A percentile compares a stretch with the other conserved stretches of the same genome.
Evolutionary conservation across 352 stramenopile genomes (phyloP).

Genomic region (Globisporangium camurandrum): DNA sequence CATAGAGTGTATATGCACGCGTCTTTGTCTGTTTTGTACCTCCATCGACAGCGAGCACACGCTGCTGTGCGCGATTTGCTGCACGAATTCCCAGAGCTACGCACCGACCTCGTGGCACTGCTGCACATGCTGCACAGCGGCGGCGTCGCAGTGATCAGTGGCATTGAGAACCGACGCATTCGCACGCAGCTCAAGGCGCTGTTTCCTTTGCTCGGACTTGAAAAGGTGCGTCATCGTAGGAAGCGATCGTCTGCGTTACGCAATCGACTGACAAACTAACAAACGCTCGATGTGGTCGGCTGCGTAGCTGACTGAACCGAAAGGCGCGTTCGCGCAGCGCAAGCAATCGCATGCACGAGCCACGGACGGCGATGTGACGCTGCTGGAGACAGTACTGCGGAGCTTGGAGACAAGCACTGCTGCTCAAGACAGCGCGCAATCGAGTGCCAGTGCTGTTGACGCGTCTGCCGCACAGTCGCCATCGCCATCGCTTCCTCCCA

Average conservation of each 20-base stretch:
- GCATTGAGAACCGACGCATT: constrained; percentile 69
- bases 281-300: background rate
- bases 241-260: background rate
- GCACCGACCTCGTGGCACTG: constrained; percentile 48
- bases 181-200: constrained; percentile 52
- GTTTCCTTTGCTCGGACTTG: constrained; percentile 63
- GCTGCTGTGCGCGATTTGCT: constrained; percentile 48
- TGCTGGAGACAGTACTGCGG: constrained; percentile 42
- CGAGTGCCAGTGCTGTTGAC: background rate
- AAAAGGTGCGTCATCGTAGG: constrained; percentile 30
- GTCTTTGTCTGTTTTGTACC: background rate
- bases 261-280: background rate
- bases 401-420: constrained; percentile 27
- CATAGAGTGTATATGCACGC: too few species aligned
- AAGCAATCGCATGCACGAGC: background rate
- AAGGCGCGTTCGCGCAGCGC: constrained; percentile 43
- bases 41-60: constrained; percentile 26
- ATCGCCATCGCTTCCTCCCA: background rate
- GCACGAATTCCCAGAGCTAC: constrained; percentile 55
- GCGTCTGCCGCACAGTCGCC: background rate
- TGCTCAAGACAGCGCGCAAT: background rate
- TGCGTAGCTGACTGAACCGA: constrained; percentile 38
- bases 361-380: constrained; percentile 14
- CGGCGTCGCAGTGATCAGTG: constrained; percentile 64
- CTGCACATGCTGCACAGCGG: constrained; percentile 76